Conservation (phyloP, 2,329 filamentous ascomycete genomes). For the Fusarium marasasianum region DNA sequence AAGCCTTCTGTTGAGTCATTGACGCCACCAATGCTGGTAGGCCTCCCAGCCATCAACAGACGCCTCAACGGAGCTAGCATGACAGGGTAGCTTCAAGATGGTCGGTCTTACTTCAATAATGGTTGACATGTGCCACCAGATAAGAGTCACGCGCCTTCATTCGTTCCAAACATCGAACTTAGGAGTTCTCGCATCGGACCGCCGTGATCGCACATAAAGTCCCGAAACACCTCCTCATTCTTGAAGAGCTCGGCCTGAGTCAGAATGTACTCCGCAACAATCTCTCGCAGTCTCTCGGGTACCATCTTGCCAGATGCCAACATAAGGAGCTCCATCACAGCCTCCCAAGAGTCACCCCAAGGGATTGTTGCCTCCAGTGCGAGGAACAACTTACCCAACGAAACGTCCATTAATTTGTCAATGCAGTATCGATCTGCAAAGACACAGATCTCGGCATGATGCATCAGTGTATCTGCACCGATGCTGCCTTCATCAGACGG, state of each 20-base stretch:
- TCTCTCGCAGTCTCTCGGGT: fast-evolving
- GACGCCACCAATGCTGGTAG: neutral
- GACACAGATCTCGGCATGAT: neutral
- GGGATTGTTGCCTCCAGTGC: fast-evolving
- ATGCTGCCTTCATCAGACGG: neutral
- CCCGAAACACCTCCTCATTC: neutral
- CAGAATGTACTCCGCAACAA: neutral
- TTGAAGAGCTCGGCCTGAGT: neutral
- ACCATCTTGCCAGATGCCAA: neutral
- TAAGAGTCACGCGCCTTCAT: neutral
- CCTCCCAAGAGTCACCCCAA: neutral
- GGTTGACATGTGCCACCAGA: fast-evolving
- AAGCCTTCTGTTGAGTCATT: neutral
- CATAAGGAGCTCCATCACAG: neutral
- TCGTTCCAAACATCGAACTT: neutral
- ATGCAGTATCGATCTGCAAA: neutral
- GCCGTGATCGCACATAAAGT: neutral
- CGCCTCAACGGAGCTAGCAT: neutral
- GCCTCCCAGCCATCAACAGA: neutral
- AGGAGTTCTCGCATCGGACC: neutral
- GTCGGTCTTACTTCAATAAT: neutral
- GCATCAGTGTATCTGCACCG: neutral
- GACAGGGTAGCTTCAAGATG: fast-evolving
- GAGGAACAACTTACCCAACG: neutral
- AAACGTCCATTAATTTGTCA: neutral